Percentiles rank a stretch among this genome's conserved stretches.
Conservation (phyloP, 305 asterid genomes). For the Rubia tinctorum region DNA sequence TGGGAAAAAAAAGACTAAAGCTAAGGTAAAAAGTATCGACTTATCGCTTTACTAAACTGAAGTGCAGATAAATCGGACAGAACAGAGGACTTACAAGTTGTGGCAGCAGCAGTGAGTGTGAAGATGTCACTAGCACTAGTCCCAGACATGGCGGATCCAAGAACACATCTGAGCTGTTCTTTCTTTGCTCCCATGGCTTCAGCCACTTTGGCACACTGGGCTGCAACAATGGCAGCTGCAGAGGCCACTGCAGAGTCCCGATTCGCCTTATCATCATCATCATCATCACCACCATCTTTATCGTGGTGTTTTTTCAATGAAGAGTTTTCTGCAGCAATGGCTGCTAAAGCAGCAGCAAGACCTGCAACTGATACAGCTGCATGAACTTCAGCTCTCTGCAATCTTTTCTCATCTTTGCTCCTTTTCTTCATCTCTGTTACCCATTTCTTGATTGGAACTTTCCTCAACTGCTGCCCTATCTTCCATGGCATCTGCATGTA, state of each 20-base stretch:
- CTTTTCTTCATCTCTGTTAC: conserved; percentile 68
- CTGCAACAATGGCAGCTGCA: conserved; percentile 88
- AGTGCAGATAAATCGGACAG: no score
- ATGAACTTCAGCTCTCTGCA: conserved; percentile 83
- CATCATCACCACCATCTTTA: conserved; percentile 14
- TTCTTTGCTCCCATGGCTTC: conserved; percentile 96
- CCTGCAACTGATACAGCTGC: conserved; percentile 94
- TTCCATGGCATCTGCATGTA: conserved; percentile 70
- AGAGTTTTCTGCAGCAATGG: conserved; percentile 74
- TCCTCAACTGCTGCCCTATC: conserved; percentile 57
- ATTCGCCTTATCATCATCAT: not conserved
- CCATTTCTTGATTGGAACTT: conserved; percentile 80
- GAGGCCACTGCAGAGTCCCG: conserved; percentile 72
- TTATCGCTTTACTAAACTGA: no score
- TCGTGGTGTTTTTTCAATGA: conserved; percentile 16
- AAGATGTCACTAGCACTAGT: conserved; percentile 60
- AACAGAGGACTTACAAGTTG: conserved; percentile 50
- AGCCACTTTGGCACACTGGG: conserved; percentile 86
- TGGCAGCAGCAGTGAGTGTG: conserved; percentile 80
- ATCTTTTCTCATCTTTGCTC: conserved; percentile 69
- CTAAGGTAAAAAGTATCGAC: no score
- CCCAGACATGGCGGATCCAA: conserved; percentile 65
- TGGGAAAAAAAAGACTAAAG: no score
- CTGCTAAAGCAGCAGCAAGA: conserved; percentile 93
- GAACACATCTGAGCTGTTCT: conserved; percentile 60